phyloP scores from a whole-genome alignment of 2,329 filamentous ascomycete genomes.

The Tothia fuscella region DNA sequence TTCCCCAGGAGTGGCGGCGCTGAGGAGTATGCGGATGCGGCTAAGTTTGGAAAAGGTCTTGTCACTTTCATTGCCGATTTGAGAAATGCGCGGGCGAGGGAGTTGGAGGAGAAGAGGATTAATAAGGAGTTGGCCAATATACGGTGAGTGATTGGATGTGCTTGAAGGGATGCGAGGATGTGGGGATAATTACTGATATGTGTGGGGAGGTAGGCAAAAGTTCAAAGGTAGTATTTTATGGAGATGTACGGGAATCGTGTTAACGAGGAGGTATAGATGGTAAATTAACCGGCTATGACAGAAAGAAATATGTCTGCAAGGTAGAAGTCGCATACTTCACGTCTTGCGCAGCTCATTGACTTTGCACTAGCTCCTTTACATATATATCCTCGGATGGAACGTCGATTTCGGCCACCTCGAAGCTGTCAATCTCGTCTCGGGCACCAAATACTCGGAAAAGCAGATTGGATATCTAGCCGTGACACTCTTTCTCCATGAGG shows the following conservation, averaged over 20 bases:
- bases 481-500: conserved; percentile 91
- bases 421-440: conserved; percentile 93
- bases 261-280: conserved; percentile 63
- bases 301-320: conserved; percentile 99
- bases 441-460: conserved; percentile 96
- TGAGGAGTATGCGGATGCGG: conserved; percentile 16
- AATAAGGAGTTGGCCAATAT: conserved; percentile 99
- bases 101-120: conserved; percentile 97
- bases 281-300: conserved; percentile 88
- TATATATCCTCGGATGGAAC: conserved; percentile 98
- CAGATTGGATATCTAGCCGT: conserved; percentile 98
- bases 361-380: conserved; percentile 94
- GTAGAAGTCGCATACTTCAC: conserved; percentile 36
- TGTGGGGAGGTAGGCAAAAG: too few relatives aligned
- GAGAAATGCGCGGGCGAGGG: conserved; percentile 84
- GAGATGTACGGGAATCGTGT: conserved; percentile 11
- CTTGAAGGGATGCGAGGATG: too few relatives aligned
- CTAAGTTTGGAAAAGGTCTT: too few relatives aligned
- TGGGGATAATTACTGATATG: too few relatives aligned
- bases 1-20: conserved; percentile 12
- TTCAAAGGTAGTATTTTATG: conserved; percentile 1
- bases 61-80: conserved; percentile 98
- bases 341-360: conserved; percentile 17
- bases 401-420: conserved; percentile 98
- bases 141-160: too few relatives aligned